These are phyloP conservation scores for Aspergillus ustus DNA, from an alignment of 2,329 filamentous ascomycete genomes.

Conservation along the genomic window DNA sequence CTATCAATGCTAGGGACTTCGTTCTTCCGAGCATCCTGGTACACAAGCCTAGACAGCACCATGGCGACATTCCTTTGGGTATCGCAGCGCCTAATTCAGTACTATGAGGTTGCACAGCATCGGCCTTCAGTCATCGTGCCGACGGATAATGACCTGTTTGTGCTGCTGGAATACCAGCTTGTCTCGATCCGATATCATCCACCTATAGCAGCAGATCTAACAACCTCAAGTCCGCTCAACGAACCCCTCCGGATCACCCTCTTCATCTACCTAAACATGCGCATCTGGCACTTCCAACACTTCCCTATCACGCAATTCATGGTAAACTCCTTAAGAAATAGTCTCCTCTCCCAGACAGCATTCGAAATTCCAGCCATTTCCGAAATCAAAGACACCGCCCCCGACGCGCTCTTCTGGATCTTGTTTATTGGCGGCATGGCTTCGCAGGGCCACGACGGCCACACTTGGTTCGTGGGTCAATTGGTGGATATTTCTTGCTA, in stretches of 20 bases:
- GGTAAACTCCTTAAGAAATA: neutral
- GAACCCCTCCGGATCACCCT: slow-evolving; percentile 5
- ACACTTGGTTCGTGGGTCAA: neutral
- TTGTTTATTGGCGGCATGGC: neutral
- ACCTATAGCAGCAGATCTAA: too few relatives aligned
- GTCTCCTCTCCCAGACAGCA: neutral
- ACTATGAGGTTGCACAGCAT: neutral
- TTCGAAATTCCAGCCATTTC: too few relatives aligned
- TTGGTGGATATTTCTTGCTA: neutral
- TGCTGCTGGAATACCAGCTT: slow-evolving; percentile 5
- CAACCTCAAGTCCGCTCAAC: neutral
- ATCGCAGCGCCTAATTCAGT: neutral
- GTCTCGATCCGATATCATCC: neutral
- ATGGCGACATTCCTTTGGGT: slow-evolving; percentile 2
- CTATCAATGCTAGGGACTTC: neutral
- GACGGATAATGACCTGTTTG: slow-evolving; percentile 13
- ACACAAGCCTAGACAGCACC: neutral
- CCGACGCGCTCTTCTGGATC: neutral
- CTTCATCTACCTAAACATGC: slow-evolving; percentile 7
- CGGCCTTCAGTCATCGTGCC: neutral
- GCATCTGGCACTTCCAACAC: slow-evolving; percentile 5
- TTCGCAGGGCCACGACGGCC: neutral
- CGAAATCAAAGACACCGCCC: neutral
- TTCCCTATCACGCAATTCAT: slow-evolving; percentile 9
- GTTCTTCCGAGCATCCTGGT: slow-evolving; percentile 3